Percentiles rank a stretch among this genome's conserved stretches.
These are phyloP conservation scores for Coelastrella sp. DNA, from an alignment of 139 green algal species.

Conservation along the genomic window DNA sequence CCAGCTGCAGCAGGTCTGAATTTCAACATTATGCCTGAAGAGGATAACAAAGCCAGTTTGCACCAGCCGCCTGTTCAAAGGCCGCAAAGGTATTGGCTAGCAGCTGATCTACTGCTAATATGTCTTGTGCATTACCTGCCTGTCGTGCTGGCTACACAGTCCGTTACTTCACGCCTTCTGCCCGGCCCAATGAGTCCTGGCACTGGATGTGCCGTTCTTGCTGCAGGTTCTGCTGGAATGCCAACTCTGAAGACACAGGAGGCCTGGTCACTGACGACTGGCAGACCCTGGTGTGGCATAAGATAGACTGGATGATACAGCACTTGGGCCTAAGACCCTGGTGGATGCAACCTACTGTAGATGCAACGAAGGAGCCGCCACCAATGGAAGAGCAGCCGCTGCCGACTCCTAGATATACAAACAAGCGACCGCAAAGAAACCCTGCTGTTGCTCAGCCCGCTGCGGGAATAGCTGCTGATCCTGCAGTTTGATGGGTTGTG, in stretches of 20 bases:
- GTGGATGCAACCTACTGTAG: conserved; percentile 23
- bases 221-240: conserved; percentile 64
- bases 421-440: conserved; percentile 3
- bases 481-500: neutral
- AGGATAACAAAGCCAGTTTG: too few relatives aligned
- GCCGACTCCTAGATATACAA: neutral
- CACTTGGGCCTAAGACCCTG: conserved; percentile 57
- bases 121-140: too few relatives aligned
- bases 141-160: too few relatives aligned
- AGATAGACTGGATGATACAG: conserved; percentile 48
- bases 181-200: too few relatives aligned
- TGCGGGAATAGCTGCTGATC: neutral
- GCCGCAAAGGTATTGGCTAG: too few relatives aligned
- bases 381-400: neutral
- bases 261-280: conserved; percentile 56
- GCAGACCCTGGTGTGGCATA: conserved; percentile 55
- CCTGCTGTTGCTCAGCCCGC: neutral
- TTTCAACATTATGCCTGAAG: too few relatives aligned
- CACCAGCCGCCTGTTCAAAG: too few relatives aligned
- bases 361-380: neutral
- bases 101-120: too few relatives aligned
- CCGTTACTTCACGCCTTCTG: too few relatives aligned
- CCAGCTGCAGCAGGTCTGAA: too few relatives aligned
- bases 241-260: conserved; percentile 66
- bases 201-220: neutral